Base-by-base conservation (phyloP, 371 early-diverging fungal species). In the Gilbertella persicaria region DNA sequence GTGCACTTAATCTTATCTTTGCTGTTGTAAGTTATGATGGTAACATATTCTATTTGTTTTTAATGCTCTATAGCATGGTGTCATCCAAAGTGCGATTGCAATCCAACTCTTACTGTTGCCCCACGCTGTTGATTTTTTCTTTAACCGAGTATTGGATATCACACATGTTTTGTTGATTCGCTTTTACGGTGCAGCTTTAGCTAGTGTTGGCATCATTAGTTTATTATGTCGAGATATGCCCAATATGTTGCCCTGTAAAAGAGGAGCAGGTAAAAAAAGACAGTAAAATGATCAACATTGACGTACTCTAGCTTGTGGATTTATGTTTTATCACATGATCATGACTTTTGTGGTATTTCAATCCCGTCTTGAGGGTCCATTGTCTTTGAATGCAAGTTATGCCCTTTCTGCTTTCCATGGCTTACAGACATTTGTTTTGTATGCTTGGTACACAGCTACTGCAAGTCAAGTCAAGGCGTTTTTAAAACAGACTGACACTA, bases 191-290 rank as follows among this genome's bases (percentile, higher is more conserved):
- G 69, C 67, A n/a, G 62, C 60, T 25, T 19, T 68, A 10, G 44
- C 69, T 4, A 48, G 55, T 26, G 33, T 66, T 7, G 65, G 61
- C 2, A 48, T 62, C 1, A 52, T 62, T 24, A 64, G 72, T 42
- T 40, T 75, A 23, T 47, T 69, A 23, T 56, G 64, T 25, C 60
- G 61, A 28, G 50, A 53, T 16, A 55, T 75, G 53, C 75, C 75
- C 2, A 67, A 75, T 30, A 71, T 71, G 66, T 41, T 75, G 26
- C 75, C 75, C 13, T 71, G 72, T 35, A 75, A 75, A 51, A 67
- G 75, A n/a, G 69, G 67, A 33, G 52, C 63, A 50, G 71, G 75
- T 75, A 71, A 60, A 26, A 26, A 7, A 7, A 8, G 37, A 13
- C 20, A 5, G 3, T 36, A 14, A 23, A 35, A 21, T 25, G 23